Conservation (phyloP, 805 yeast species). For the Candida parachauliodes region DNA sequence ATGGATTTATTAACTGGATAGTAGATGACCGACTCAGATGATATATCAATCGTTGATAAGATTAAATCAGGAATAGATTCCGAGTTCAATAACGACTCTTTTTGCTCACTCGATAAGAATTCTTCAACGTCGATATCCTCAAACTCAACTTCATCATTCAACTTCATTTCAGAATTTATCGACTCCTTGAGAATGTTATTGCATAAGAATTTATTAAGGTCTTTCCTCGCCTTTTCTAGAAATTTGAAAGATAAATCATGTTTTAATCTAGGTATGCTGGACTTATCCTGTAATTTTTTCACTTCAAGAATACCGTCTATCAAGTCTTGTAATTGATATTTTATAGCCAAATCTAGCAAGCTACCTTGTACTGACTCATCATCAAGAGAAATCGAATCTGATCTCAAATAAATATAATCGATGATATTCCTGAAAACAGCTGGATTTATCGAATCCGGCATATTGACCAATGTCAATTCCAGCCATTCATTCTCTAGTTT, state of each 20-base stretch:
- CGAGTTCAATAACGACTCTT: constrained; percentile 18
- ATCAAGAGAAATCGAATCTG: constrained; percentile 24
- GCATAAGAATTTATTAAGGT: constrained; percentile 27
- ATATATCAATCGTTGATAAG: constrained; percentile 31
- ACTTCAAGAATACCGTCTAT: constrained; percentile 28
- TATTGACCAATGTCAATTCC: constrained; percentile 12
- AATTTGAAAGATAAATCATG: constrained; percentile 28
- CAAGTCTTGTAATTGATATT: constrained; percentile 34
- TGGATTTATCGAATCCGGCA: constrained; percentile 17
- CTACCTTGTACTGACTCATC: constrained; percentile 12
- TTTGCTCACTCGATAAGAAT: constrained; percentile 18
- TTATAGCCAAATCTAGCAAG: constrained; percentile 28
- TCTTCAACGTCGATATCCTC: constrained; percentile 25
- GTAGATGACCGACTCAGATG: constrained; percentile 24
- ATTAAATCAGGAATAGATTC: constrained; percentile 46
- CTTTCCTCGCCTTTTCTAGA: constrained; percentile 32
- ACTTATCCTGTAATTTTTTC: constrained; percentile 17
- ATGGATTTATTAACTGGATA: constrained; percentile 68
- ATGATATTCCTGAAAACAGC: constrained; percentile 20
- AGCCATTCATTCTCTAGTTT: constrained; percentile 22
- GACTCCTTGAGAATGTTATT: constrained; percentile 19
- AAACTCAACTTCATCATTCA: constrained; percentile 24
- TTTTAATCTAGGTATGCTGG: constrained; percentile 24
- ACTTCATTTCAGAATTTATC: constrained; percentile 10
- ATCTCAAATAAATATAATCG: constrained; percentile 31